Evolutionary conservation across 148 eudicot species (phyloP).

Genomic region (Vaccinium myrtillus): DNA sequence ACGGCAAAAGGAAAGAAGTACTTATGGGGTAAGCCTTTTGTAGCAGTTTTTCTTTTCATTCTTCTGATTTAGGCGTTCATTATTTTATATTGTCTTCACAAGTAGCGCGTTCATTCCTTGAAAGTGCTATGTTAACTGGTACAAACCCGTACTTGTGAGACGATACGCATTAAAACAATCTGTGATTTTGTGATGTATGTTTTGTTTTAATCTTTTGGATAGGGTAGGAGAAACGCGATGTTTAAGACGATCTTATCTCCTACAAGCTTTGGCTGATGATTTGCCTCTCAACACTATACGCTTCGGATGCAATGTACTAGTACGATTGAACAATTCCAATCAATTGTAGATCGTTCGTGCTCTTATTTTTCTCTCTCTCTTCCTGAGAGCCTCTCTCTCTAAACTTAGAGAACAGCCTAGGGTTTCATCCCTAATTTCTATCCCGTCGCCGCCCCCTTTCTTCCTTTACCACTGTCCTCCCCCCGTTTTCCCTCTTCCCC

Average conservation of each 20-base stretch:
- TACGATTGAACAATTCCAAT: too few species aligned
- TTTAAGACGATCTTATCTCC: slow-evolving; percentile 2
- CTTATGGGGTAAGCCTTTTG: too few species aligned
- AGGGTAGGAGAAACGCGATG: slow-evolving; percentile 13
- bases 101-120: background rate
- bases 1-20: too few species aligned
- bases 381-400: too few species aligned
- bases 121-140: background rate
- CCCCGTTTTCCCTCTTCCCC: too few species aligned
- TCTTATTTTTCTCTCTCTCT: too few species aligned
- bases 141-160: background rate
- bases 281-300: slow-evolving; percentile 8
- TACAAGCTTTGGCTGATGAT: slow-evolving; percentile 12
- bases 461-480: too few species aligned
- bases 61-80: background rate
- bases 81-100: background rate
- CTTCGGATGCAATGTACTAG: slow-evolving; percentile 3
- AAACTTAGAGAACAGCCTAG: too few species aligned
- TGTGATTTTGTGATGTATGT: background rate
- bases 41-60: background rate
- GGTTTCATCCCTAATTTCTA: too few species aligned
- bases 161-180: too few species aligned
- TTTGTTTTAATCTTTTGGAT: background rate
- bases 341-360: too few species aligned
- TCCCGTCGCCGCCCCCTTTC: too few species aligned